Evolutionary conservation across 805 yeast genomes (phyloP), one percentile per base, ranked within the genome.

Genomic region (Ogataea degrootiae): DNA sequence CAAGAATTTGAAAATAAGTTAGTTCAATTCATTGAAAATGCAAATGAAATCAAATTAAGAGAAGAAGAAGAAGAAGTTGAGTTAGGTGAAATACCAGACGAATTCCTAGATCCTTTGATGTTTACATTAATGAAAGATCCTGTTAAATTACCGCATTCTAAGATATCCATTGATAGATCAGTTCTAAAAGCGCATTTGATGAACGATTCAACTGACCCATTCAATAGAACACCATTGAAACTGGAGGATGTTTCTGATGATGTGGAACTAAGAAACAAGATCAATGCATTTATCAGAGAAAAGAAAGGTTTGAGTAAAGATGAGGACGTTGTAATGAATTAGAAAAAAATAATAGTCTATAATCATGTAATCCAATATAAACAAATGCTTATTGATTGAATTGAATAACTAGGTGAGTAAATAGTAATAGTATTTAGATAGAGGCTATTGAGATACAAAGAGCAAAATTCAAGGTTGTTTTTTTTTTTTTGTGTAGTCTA

Each of bases 161-260:
- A 80, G 53, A 80, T 91, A 17, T 80, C 83, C 42, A 88, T 94
- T 57, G 99, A 94, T 65, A 74, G 95, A 62, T 77, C 94, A 35
- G 94, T 97, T 2, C 87, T 94, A 58, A 92, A 90, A 62, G 87
- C 96, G 4, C 99, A 94, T 72, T 72, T 94, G 49, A 76, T 94
- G 65, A 88, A 92, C 70, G 98, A 94, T 69, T 80, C 96, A 1
- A 94, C 96, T 0, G 99, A 94, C 71, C 99, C 99, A 17, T 94
- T 94, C 71, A 94, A 92, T 67, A 82, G 99, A 68, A 76, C 82
- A 71, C 98, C 98, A 5, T 73, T 94, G 58, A 88, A 80, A 59
- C 67, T 92, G 37, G 97, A 92, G 54, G 97, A 94, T 56, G 96
- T 91, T 26, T 66, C 77, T 21, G 96, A 94, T 17, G 84, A 91